These are phyloP conservation scores for Primulina tabacum DNA, from an alignment of 257 asterid species.

Conservation along the genomic window DNA sequence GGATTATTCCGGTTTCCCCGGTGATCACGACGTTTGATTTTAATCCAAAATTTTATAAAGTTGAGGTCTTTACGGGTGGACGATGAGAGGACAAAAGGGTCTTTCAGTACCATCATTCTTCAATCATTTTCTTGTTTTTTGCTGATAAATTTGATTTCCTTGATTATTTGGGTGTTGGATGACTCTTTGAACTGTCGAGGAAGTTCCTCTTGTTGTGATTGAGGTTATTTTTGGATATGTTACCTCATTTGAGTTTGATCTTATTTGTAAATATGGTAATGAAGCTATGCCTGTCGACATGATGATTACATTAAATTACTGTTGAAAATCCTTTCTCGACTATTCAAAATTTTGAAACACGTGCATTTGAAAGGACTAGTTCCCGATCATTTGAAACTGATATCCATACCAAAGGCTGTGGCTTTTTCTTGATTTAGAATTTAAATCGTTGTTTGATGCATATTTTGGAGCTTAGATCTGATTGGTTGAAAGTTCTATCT, in stretches of 20 bases:
- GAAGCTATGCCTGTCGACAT: constrained; percentile 6
- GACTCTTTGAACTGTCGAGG: constrained; percentile 24
- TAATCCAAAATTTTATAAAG: constrained; percentile 18
- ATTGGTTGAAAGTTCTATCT: constrained; percentile 23
- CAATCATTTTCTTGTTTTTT: constrained; percentile 27
- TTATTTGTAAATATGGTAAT: neutral
- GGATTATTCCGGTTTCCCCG: constrained; percentile 16
- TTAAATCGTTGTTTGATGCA: constrained; percentile 22
- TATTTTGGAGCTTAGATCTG: constrained; percentile 25
- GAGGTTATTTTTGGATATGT: constrained; percentile 18
- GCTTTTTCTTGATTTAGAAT: constrained; percentile 24
- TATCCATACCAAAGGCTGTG: constrained; percentile 10
- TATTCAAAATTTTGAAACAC: constrained; percentile 11
- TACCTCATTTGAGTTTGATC: constrained; percentile 14
- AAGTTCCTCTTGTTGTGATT: constrained; percentile 16
- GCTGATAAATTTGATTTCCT: neutral
- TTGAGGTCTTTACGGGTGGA: constrained; percentile 22
- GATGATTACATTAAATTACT: constrained; percentile 9
- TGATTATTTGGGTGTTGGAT: constrained; percentile 8
- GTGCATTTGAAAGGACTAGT: constrained; percentile 22
- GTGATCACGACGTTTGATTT: constrained; percentile 26
- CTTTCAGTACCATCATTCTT: constrained; percentile 24
- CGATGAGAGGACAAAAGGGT: constrained; percentile 27
- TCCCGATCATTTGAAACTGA: constrained; percentile 18
- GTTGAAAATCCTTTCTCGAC: constrained; percentile 11